These are phyloP conservation scores for Didymosphaeria variabile DNA, from an alignment of 2,329 filamentous ascomycete species.

Conservation along the genomic window DNA sequence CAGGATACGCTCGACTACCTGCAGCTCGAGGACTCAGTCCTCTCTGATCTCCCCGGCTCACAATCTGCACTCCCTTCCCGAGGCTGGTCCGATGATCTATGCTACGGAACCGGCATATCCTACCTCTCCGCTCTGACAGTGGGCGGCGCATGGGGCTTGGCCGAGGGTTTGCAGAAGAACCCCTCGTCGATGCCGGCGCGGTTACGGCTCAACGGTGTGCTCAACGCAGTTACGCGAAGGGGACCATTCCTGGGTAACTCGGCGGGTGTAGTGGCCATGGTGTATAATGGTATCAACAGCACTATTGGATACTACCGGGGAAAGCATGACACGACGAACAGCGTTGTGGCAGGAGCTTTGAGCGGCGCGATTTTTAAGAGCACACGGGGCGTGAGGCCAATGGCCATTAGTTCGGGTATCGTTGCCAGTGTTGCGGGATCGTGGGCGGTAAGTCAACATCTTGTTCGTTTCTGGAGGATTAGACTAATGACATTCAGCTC, in stretches of 20 bases:
- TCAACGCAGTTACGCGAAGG: conserved; percentile 92
- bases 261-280: conserved; percentile 92
- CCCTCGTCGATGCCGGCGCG: conserved; percentile 81
- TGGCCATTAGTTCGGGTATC: conserved; percentile 92
- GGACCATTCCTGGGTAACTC: conserved; percentile 97
- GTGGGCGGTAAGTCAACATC: conserved; percentile 74
- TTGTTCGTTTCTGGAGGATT: background rate
- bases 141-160: conserved; percentile 91
- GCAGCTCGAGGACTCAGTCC: conserved; percentile 87
- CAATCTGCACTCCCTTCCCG: conserved; percentile 91
- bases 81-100: conserved; percentile 97
- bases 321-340: conserved; percentile 80
- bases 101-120: conserved; percentile 94
- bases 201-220: conserved; percentile 89
- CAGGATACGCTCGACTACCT: conserved; percentile 95
- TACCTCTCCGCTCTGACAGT: conserved; percentile 87
- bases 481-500: conserved; percentile 27
- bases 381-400: conserved; percentile 86
- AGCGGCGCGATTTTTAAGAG: conserved; percentile 98
- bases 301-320: conserved; percentile 51
- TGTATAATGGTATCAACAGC: conserved; percentile 79
- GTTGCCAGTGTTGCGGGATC: conserved; percentile 84
- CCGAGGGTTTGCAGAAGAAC: conserved; percentile 82
- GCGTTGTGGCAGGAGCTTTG: conserved; percentile 81
- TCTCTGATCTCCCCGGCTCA: conserved; percentile 85